Base-by-base conservation (phyloP, 2,329 filamentous ascomycete genomes). In the Colletotrichum somersetense region DNA sequence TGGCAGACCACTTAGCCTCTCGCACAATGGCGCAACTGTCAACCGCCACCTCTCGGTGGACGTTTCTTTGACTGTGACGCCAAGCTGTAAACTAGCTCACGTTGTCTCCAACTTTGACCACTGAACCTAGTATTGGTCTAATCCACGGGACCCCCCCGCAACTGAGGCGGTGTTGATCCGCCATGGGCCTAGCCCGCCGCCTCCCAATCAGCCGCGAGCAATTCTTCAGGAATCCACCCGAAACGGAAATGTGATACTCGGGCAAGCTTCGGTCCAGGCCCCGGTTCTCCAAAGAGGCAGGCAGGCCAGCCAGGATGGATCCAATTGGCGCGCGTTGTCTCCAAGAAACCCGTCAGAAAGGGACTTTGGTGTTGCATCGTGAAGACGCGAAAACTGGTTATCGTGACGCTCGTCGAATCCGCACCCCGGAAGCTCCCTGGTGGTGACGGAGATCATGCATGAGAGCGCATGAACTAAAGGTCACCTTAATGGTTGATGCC, bases 181-280 rank as follows among this genome's bases (percentile, higher is more conserved):
- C 6, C 23, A 30, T 18, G 12, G 14, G 26, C 18, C 53, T 16
- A 4, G 12, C 12, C 12, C 12, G 10, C 11, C 35, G 30, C 30
- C 14, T 56, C 20, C 53, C 53, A 38, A 38, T 56, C 53, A 56
- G 53, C 53, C 53, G 14, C 33, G 20, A 33, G 53, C 53, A 56
- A 38, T 33, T 33, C 53, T 38, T 38, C 18, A 20, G 53, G n/a
- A 56, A 12, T 6, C 33, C 12, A 23, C 53, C 53, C 18, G 35
- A 20, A 56, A 56, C 6, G 33, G 33, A 38, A 38, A 20, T 56
- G 7, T 20, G 42, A 6, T 44, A 44, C 18, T 44, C 42, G 20
- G 8, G 2, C 42, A 5, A 18, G 2, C 18, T 8, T 20, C 42
- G 42, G 18, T n/a, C 20, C 5, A 10, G 35, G 35, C 35, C 35